A percentile compares a stretch with the other conserved stretches of the same genome.
Conservation (phyloP, 805 yeast species). For the Lachancea thermotolerans region DNA sequence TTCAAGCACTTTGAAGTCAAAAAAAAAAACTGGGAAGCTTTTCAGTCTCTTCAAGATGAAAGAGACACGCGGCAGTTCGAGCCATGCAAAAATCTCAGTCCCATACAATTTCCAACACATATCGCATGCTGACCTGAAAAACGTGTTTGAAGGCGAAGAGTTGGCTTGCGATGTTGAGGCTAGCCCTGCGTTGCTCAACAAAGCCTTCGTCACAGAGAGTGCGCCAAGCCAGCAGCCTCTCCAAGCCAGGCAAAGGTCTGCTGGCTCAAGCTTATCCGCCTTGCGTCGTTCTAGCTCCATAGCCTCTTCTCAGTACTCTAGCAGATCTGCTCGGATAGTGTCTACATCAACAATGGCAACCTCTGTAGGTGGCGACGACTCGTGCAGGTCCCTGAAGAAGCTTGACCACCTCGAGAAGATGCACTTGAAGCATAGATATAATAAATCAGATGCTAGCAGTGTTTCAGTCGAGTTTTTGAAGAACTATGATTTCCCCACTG, state of each 20-base stretch:
- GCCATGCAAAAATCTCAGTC: slow-evolving; percentile 29
- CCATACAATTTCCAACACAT: slow-evolving; percentile 38
- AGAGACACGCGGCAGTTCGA: slow-evolving; percentile 8
- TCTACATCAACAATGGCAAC: slow-evolving; percentile 30
- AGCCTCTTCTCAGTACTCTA: slow-evolving; percentile 7
- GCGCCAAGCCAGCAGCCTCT: neutral
- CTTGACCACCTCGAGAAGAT: slow-evolving; percentile 16
- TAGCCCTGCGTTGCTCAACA: slow-evolving; percentile 4
- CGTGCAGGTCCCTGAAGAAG: slow-evolving; percentile 10
- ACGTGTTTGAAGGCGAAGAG: slow-evolving; percentile 2
- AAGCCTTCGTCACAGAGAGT: slow-evolving; percentile 12
- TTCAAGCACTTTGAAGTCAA: neutral
- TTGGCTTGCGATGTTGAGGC: slow-evolving; percentile 6
- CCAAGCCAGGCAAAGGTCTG: neutral
- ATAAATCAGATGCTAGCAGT: slow-evolving; percentile 16
- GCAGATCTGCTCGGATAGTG: slow-evolving; percentile 12
- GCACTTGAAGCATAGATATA: slow-evolving; percentile 13
- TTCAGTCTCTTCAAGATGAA: slow-evolving; percentile 29
- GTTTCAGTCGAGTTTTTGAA: slow-evolving; percentile 23
- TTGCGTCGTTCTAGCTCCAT: slow-evolving; percentile 5
- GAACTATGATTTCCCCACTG: slow-evolving; percentile 27
- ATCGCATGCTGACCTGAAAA: slow-evolving; percentile 32
- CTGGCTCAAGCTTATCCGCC: neutral
- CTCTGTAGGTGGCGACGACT: slow-evolving; percentile 14
- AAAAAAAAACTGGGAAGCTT: slow-evolving; percentile 20